A percentile compares a stretch with the other conserved stretches of the same genome.
Evolutionary conservation across 2,329 filamentous ascomycete genomes (phyloP).

Genomic region (Pseudopithomyces chartarum): DNA sequence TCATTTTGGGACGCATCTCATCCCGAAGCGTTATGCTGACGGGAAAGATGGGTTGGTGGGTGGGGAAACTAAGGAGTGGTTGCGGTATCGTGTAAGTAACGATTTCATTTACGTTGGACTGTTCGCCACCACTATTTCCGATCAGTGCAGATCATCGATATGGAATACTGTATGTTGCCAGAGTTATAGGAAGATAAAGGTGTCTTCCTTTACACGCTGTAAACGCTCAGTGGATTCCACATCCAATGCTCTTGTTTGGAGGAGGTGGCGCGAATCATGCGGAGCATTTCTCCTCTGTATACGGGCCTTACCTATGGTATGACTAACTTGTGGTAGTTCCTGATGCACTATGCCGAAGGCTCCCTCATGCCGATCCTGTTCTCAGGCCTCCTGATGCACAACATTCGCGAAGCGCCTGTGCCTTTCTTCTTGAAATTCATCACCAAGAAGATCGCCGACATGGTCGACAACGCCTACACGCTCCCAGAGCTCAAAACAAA

Average conservation of each 20-base stretch:
- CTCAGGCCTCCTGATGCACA: slow-evolving; percentile 64
- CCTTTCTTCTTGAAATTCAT: slow-evolving; percentile 74
- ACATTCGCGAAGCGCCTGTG: slow-evolving; percentile 57
- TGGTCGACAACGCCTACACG: slow-evolving; percentile 52
- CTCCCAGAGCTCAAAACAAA: slow-evolving; percentile 54
- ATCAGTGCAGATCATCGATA: neutral
- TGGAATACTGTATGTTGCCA: too few relatives aligned
- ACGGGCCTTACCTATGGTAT: neutral
- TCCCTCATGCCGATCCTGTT: slow-evolving; percentile 76
- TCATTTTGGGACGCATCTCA: slow-evolving; percentile 59
- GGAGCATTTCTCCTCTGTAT: neutral
- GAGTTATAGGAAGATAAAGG: neutral
- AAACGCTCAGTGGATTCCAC: neutral
- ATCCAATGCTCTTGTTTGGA: neutral
- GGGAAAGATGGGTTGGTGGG: slow-evolving; percentile 61
- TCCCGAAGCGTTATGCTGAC: slow-evolving; percentile 58
- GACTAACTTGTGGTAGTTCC: slow-evolving; percentile 57
- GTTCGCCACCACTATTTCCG: neutral
- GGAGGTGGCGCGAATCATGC: neutral
- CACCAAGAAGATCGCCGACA: slow-evolving; percentile 59
- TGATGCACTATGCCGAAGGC: slow-evolving; percentile 84
- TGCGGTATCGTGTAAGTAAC: slow-evolving; percentile 57
- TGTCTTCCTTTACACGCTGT: neutral
- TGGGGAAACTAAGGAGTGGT: slow-evolving; percentile 64
- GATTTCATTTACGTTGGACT: neutral